Evolutionary conservation across 495 filamentous ascomycete species (phyloP), one percentile per base, ranked within the genome.

Genomic region (Podospora anserina): DNA sequence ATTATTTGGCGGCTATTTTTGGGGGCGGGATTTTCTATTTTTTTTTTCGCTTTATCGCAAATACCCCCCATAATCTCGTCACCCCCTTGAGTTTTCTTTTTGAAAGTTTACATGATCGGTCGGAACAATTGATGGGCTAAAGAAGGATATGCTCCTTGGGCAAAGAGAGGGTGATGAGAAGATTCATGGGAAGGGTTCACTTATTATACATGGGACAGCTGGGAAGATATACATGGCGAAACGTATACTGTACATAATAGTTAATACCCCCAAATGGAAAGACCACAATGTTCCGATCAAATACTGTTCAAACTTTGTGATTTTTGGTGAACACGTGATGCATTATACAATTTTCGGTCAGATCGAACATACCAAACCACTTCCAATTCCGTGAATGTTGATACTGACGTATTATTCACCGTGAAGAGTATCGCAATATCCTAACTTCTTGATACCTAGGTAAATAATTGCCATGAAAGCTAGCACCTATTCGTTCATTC

Each of bases 181-280:
- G 30, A 32, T 32, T 32, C 23, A 44, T 26, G 30, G 27, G 4
- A 54, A 16, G 53, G 63, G 63, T 6, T 54, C 5, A 27, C n/a
- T 65, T 65, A 19, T 55, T 26, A 23, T 15, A 23, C 53, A 23
- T 64, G 13, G 15, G 5, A 55, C 49, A 62, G 20, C 49, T 28
- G 56, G 18, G 32, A 49, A 30, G 26, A 61, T 61, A 67, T 58
- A 60, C 19, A 57, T 62, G 30, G 30, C 30, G 44, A 64, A 20
- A 53, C 58, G 58, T 15, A 53, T 19, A 54, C 65, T 64, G 69
- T 68, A 68, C 57, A 67, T 70, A 70, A 70, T 70, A 68, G 69
- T 68, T 70, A 70, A 70, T 70, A 61, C 56, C 65, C 69, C 69
- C 68, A 34, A 56, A 63, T 23, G 34, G 39, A 32, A 68, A 53